These are phyloP conservation scores for Globisporangium splendens DNA, from an alignment of 352 stramenopile species.

Conservation along the genomic window DNA sequence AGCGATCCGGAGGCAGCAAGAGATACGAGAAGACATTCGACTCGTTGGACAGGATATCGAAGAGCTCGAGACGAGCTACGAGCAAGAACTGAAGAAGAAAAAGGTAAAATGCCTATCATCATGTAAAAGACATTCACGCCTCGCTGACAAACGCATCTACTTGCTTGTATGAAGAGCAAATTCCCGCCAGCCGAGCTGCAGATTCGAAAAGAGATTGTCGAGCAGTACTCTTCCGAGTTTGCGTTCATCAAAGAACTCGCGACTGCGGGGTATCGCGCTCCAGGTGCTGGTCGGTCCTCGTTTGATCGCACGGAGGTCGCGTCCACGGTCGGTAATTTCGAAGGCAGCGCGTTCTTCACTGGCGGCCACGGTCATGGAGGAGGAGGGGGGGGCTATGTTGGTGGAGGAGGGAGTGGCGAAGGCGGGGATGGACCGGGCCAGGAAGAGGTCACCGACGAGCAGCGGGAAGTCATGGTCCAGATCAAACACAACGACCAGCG, in stretches of 20 bases:
- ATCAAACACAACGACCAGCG: constrained; percentile 83
- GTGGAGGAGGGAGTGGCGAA: constrained; percentile 18
- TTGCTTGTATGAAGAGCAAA: constrained; percentile 50
- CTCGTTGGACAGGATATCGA: constrained; percentile 69
- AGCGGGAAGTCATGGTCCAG: constrained; percentile 61
- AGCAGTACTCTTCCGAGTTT: constrained; percentile 78
- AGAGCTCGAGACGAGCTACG: constrained; percentile 66
- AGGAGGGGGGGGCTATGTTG: constrained; percentile 24
- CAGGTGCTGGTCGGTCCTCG: constrained; percentile 24
- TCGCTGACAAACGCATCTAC: background rate
- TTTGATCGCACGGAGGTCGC: constrained; percentile 46
- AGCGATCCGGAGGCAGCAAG: constrained; percentile 73
- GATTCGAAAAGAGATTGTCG: constrained; percentile 77
- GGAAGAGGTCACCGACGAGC: constrained; percentile 65
- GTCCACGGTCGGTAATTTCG: constrained; percentile 51
- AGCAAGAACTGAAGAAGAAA: constrained; percentile 80
- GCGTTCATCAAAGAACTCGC: constrained; percentile 77
- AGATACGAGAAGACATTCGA: constrained; percentile 78
- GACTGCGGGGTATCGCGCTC: constrained; percentile 50
- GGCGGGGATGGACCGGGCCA: constrained; percentile 25
- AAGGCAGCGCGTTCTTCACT: constrained; percentile 62
- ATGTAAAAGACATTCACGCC: background rate
- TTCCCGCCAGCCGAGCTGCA: constrained; percentile 67
- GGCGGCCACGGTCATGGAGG: constrained; percentile 20
- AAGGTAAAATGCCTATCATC: constrained; percentile 61